phyloP scores from a whole-genome alignment of 2,329 filamentous ascomycete species.

The Coniochaeta sp. region DNA sequence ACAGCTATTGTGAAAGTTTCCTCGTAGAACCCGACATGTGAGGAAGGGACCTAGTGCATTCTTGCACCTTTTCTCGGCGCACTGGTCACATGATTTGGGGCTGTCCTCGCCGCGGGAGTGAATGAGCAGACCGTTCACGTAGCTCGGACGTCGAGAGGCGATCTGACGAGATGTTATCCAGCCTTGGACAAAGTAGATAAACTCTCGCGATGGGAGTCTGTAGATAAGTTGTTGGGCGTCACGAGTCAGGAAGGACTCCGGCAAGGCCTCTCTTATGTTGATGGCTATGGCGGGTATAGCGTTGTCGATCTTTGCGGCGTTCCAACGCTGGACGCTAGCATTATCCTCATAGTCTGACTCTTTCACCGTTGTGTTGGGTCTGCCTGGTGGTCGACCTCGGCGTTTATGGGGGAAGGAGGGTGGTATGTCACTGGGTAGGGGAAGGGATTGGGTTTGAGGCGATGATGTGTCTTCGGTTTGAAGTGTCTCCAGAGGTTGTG shows the following conservation, averaged over 20 bases:
- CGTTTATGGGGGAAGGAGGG: constrained; percentile 15
- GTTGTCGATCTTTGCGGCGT: constrained; percentile 11
- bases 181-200: constrained; percentile 18
- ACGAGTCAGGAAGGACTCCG: constrained; percentile 12
- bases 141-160: constrained; percentile 18
- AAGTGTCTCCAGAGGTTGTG: background rate
- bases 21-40: constrained; percentile 13
- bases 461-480: background rate
- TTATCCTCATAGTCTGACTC: constrained; percentile 17
- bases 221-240: constrained; percentile 17
- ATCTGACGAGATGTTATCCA: constrained; percentile 20
- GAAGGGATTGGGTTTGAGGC: background rate
- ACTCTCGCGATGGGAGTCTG: constrained; percentile 13
- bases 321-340: constrained; percentile 15
- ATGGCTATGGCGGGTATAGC: constrained; percentile 12
- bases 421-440: constrained; percentile 5
- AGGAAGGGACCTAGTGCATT: constrained; percentile 17
- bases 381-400: constrained; percentile 17
- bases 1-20: constrained; percentile 16
- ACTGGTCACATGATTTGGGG: constrained; percentile 11
- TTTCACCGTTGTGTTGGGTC: constrained; percentile 16
- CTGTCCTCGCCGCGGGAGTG: constrained; percentile 18
- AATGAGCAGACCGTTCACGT: constrained; percentile 19
- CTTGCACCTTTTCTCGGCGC: constrained; percentile 14
- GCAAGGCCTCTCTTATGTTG: constrained; percentile 14